Evolutionary conservation across 139 green algal genomes (phyloP).

Genomic region (Coccomyxa sp.): DNA sequence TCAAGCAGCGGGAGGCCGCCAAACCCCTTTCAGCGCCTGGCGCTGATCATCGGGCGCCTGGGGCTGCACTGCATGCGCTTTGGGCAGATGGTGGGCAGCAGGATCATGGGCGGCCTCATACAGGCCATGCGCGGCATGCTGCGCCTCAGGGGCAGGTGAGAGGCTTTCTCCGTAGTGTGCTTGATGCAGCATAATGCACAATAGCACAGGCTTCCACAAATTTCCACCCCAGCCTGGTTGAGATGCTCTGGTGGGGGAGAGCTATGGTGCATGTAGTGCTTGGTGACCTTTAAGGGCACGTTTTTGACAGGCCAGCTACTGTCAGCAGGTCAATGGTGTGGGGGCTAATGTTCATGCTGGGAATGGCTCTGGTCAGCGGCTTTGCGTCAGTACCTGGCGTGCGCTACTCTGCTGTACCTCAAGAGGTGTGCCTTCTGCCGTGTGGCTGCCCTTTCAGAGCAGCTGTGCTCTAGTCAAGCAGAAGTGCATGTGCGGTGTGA

Average conservation of each 20-base stretch:
- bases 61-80: neutral
- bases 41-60: neutral
- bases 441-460: neutral
- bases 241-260: no score
- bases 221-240: no score
- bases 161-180: no score
- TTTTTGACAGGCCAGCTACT: no score
- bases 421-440: neutral
- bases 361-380: neutral
- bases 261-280: no score
- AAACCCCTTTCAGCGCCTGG: neutral
- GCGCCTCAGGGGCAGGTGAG: neutral
- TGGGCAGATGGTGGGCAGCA: no score
- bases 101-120: neutral
- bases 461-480: no score
- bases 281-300: no score
- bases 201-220: no score
- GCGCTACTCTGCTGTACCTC: neutral
- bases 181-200: no score
- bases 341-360: neutral
- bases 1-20: neutral
- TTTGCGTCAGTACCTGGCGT: neutral
- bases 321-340: neutral
- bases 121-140: neutral
- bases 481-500: no score